A percentile compares a stretch with the other conserved stretches of the same genome.
These are phyloP conservation scores for Lactarius indigo DNA, from an alignment of 768 basidiomycete genomes.

Conservation along the genomic window DNA sequence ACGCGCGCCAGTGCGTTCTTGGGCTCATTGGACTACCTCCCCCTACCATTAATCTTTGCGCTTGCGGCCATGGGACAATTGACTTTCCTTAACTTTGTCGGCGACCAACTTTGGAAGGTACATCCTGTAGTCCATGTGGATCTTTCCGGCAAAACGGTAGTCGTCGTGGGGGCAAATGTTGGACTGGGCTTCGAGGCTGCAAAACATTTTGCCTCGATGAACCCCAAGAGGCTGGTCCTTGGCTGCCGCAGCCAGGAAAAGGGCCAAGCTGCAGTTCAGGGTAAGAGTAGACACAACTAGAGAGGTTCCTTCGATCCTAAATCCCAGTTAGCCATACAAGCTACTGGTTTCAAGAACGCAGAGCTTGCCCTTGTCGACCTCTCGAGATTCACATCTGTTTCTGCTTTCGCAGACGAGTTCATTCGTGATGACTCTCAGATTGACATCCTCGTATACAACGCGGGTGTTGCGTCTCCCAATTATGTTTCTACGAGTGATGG, in stretches of 20 bases:
- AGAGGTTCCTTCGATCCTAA: neutral
- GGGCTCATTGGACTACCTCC: neutral
- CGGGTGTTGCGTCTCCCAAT: constrained; percentile 25
- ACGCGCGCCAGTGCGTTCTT: too few relatives aligned
- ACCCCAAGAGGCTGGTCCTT: constrained; percentile 21
- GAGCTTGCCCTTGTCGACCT: constrained; percentile 30
- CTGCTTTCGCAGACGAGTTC: constrained; percentile 28
- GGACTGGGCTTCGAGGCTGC: constrained; percentile 24
- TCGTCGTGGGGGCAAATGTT: constrained; percentile 25
- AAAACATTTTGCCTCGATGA: constrained; percentile 25
- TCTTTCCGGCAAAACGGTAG: constrained; percentile 24
- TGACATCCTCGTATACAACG: constrained; percentile 33
- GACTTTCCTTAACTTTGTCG: constrained; percentile 4
- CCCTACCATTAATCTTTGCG: neutral
- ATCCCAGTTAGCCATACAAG: constrained; percentile 13
- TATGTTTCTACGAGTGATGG: constrained; percentile 32
- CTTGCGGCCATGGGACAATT: constrained; percentile 16
- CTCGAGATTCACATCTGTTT: constrained; percentile 28
- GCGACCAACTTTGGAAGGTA: constrained; percentile 10
- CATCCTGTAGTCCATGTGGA: constrained; percentile 12
- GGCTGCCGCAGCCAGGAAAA: constrained; percentile 17
- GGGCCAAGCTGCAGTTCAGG: constrained; percentile 16
- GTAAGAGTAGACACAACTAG: constrained; percentile 5
- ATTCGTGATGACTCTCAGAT: constrained; percentile 28
- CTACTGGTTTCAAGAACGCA: constrained; percentile 15